Evolutionary conservation across 768 basidiomycete species (phyloP), one percentile per base, ranked within the genome.

Genomic region (Macrolepiota dolichaula): DNA sequence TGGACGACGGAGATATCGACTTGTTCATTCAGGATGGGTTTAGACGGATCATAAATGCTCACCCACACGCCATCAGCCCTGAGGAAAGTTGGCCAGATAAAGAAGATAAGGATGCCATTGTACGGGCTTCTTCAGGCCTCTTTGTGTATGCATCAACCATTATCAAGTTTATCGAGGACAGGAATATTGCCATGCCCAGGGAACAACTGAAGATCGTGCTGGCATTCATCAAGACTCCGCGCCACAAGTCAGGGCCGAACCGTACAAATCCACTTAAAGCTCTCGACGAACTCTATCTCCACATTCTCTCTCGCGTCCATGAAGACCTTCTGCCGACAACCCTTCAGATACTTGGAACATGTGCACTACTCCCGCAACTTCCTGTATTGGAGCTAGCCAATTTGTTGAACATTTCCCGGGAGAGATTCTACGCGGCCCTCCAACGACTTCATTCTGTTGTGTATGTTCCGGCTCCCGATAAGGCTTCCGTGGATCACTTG

Each of bases 1-100:
- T 55, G 32, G 57, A 46, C 32, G 57, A 51, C 22, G 11, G 47
- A 51, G 51, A 61, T 55, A 51, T 46, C 25, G 59, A 36, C 22
- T 7, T 11, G 17, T 56, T 46, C 24, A 22, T 57, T 17, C 32
- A 44, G 38, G 55, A 44, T 1, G 42, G n/a, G 42, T 44, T 44
- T 7, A 44, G 42, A 17, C 42, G 42, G 42, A 44, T 44, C 42
- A 17, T 44, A 1, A 19, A 44, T 19, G 3, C 42, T 19, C 42
- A 19, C 17, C 15, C 42, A 7, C 42, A 19, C 2, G n/a, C 42
- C 6, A 44, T 44, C 17, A n/a, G 19, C 7, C 4, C 17, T n/a
- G 42, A 19, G 42, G 42, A 44, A n/a, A 44, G 4, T 32, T 57
- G 56, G 56, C 56, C 56, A 11, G 17, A 15, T 19, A 47, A 50